phyloP scores from a whole-genome alignment of 495 filamentous ascomycete species.

The Neurospora tetrasperma region DNA sequence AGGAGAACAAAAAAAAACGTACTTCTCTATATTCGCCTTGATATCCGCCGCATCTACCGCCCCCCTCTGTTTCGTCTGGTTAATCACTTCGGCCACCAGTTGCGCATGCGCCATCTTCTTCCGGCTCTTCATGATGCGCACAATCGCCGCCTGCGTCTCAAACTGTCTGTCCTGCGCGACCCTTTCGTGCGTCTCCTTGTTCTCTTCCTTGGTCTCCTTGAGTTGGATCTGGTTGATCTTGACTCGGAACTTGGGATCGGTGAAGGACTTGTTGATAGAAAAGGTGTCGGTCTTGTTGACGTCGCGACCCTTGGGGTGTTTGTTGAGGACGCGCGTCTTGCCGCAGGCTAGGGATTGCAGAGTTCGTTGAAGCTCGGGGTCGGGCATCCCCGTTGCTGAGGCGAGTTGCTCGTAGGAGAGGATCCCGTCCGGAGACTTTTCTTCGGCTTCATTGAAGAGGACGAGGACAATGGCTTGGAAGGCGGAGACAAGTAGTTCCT shows the following conservation, averaged over 20 bases:
- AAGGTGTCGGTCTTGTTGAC: conserved; percentile 72
- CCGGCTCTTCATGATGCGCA: conserved; percentile 91
- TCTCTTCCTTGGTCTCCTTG: conserved; percentile 81
- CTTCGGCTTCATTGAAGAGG: conserved; percentile 70
- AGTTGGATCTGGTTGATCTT: conserved; percentile 99
- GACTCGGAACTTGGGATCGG: conserved; percentile 74
- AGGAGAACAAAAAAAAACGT: neutral
- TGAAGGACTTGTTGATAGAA: conserved; percentile 63
- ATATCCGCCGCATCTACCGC: conserved; percentile 77
- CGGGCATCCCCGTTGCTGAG: conserved; percentile 51
- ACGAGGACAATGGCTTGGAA: conserved; percentile 88
- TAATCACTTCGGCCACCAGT: conserved; percentile 78
- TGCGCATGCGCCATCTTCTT: conserved; percentile 78
- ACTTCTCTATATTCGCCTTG: conserved; percentile 95
- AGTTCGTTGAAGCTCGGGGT: conserved; percentile 72
- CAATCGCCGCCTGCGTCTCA: conserved; percentile 94
- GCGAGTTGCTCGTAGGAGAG: conserved; percentile 63
- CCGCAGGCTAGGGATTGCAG: conserved; percentile 91
- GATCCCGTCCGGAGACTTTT: conserved; percentile 24
- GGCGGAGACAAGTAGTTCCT: conserved; percentile 77
- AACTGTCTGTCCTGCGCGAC: conserved; percentile 84
- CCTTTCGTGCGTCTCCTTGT: conserved; percentile 82
- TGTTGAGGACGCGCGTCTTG: conserved; percentile 73
- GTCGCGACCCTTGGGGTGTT: conserved; percentile 76
- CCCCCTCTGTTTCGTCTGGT: conserved; percentile 74